These are phyloP conservation scores for Lachnellula arida DNA, from an alignment of 2,329 filamentous ascomycete genomes.

Conservation along the genomic window DNA sequence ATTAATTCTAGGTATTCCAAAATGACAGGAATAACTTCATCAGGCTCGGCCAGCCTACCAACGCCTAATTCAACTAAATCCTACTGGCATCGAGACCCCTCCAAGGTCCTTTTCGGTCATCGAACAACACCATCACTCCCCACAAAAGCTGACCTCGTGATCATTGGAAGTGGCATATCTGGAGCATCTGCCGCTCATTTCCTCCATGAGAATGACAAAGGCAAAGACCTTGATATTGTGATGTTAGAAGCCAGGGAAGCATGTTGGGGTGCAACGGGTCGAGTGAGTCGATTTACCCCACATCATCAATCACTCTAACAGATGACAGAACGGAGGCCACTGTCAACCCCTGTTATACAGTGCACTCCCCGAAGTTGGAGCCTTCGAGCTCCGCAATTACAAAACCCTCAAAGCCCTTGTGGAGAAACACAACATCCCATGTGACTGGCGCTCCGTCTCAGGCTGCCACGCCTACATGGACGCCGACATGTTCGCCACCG, in stretches of 20 bases:
- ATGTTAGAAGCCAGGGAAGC: conserved; percentile 75
- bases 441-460: conserved; percentile 61
- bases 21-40: conserved; percentile 14
- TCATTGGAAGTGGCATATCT: conserved; percentile 73
- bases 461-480: conserved; percentile 63
- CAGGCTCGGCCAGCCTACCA: conserved; percentile 43
- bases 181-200: conserved; percentile 67
- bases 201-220: conserved; percentile 43
- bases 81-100: conserved; percentile 71
- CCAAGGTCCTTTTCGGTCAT: conserved; percentile 59
- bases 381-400: conserved; percentile 70
- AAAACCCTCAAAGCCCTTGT: conserved; percentile 55
- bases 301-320: conserved; percentile 1
- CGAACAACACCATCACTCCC: conserved; percentile 62
- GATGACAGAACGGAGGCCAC: conserved; percentile 61
- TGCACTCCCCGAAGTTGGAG: conserved; percentile 53
- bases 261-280: conserved; percentile 79
- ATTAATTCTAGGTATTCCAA: not conserved
- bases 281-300: conserved; percentile 47
- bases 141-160: conserved; percentile 58
- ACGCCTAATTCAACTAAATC: conserved; percentile 56
- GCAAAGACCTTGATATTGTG: conserved; percentile 49
- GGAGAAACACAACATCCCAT: conserved; percentile 52
- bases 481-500: conserved; percentile 48
- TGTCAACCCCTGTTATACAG: conserved; percentile 69